Conservation (phyloP, 2,329 filamentous ascomycete species). For the Zymoseptoria pseudotritici region DNA sequence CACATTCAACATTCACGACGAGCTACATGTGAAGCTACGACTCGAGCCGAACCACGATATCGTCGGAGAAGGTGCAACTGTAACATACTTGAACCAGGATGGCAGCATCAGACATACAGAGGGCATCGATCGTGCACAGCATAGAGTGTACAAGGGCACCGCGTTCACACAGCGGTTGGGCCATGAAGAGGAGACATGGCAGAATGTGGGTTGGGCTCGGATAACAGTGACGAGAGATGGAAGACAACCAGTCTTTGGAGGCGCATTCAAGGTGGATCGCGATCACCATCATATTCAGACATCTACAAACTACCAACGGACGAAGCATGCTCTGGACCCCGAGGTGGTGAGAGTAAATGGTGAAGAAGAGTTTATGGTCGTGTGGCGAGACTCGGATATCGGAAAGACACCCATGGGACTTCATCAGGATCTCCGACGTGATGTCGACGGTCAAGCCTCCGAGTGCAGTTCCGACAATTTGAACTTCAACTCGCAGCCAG, state of each 20-base stretch:
- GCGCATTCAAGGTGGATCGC: slow-evolving; percentile 71
- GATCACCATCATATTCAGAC: slow-evolving; percentile 85
- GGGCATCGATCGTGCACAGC: slow-evolving; percentile 60
- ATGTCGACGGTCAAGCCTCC: slow-evolving; percentile 11
- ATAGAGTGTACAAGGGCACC: slow-evolving; percentile 78
- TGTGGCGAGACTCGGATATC: slow-evolving; percentile 89
- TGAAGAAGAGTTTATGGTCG: slow-evolving; percentile 71
- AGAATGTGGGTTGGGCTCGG: slow-evolving; percentile 77
- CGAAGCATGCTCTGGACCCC: slow-evolving; percentile 66
- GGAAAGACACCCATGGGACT: slow-evolving; percentile 23
- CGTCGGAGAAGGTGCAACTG: slow-evolving; percentile 64
- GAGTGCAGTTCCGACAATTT: slow-evolving; percentile 68
- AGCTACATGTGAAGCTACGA: slow-evolving; percentile 66
- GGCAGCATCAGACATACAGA: slow-evolving; percentile 62
- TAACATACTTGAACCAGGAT: slow-evolving; percentile 65
- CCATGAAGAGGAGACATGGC: slow-evolving; percentile 56
- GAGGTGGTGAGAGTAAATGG: slow-evolving; percentile 44
- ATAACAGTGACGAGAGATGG: slow-evolving; percentile 74
- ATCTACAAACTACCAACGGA: slow-evolving; percentile 63
- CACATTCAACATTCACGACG: slow-evolving; percentile 62
- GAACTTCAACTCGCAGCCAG: slow-evolving; percentile 65
- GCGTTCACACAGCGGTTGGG: slow-evolving; percentile 58
- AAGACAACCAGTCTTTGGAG: slow-evolving; percentile 72
- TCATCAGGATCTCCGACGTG: slow-evolving; percentile 54
- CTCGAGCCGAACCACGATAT: slow-evolving; percentile 91